These are phyloP conservation scores for Aureobasidium lini DNA, from an alignment of 2,329 filamentous ascomycete species.

Conservation along the genomic window DNA sequence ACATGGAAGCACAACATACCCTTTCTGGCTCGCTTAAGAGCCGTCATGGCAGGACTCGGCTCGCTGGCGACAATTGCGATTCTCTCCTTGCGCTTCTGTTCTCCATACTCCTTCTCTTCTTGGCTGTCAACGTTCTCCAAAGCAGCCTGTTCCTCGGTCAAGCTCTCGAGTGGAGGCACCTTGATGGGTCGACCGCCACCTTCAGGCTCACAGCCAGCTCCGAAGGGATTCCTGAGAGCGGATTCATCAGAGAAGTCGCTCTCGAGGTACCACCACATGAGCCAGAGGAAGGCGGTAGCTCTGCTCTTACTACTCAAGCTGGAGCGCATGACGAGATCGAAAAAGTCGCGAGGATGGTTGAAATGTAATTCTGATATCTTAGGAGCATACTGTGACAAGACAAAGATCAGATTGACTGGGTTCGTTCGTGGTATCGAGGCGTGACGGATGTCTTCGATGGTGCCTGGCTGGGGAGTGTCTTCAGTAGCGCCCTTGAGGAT, in stretches of 20 bases:
- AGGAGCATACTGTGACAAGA: slow-evolving; percentile 80
- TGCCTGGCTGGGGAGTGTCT: slow-evolving; percentile 75
- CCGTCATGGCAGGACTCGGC: slow-evolving; percentile 57
- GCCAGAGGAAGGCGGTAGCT: slow-evolving; percentile 85
- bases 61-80: slow-evolving; percentile 67
- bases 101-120: slow-evolving; percentile 63
- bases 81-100: slow-evolving; percentile 65
- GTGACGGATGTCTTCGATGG: slow-evolving; percentile 71
- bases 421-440: slow-evolving; percentile 72
- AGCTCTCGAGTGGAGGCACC: slow-evolving; percentile 57
- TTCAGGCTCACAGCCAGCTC: slow-evolving; percentile 43
- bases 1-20: slow-evolving; percentile 23
- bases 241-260: slow-evolving; percentile 88
- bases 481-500: slow-evolving; percentile 96
- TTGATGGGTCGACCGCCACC: slow-evolving; percentile 42
- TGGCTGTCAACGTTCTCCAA: slow-evolving; percentile 67
- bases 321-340: slow-evolving; percentile 90
- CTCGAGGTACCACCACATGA: slow-evolving; percentile 99
- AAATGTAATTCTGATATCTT: slow-evolving; percentile 94
- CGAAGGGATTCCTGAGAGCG: slow-evolving; percentile 86
- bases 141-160: slow-evolving; percentile 58
- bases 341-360: slow-evolving; percentile 76
- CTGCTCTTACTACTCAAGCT: slow-evolving; percentile 74
- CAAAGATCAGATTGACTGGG: slow-evolving; percentile 93
- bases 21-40: slow-evolving; percentile 42